Base-by-base conservation (phyloP, 2,329 filamentous ascomycete genomes). In the Cytospora mali region DNA sequence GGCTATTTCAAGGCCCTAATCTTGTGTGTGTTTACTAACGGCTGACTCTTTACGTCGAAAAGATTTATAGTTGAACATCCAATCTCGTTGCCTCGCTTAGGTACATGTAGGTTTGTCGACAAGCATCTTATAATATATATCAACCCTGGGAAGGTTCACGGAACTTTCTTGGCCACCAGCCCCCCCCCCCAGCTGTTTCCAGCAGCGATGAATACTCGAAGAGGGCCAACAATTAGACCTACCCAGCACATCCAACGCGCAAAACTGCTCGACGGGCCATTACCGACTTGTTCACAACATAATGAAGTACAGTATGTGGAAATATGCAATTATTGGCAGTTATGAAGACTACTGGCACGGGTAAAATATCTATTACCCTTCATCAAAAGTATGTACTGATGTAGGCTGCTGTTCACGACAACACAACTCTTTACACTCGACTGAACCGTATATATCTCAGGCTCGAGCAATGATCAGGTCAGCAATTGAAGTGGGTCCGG, bases 261-360 rank as follows among this genome's bases (percentile, higher is more conserved):
- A 56, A 50, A 6, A 48, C 35, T 14, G 55, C 35, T n/a, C 56
- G 61, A 6, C 56, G 56, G 11, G 29, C 51, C 1, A 61, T 63
- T 18, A 51, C 61, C 3, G 52, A 52, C 13, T 11, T 63, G 28
- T 60, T n/a, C 9, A 56, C 5, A 60, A 60, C 16, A 63, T 60
- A 56, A 51, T 60, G 50, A 50, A 63, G 27, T 63, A 63, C 56
- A 63, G 51, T n/a, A 55, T 56, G 2, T 60, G 50, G 29, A 63
- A 63, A 42, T 56, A 63, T 51, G 61, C 61, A 5, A 52, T 63
- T 4, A 7, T 28, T 28, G 61, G 51, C 6, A 51, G n/a, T 63
- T 6, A 61, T 56, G 9, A 63, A 63, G 51, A 63, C 56, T 16
- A 56, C 61, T 5, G 61, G 61, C 61, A 21, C n/a, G n/a, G n/a